Base-by-base conservation (phyloP, 352 stramenopile species). In the Phytophthora citrophthora region DNA sequence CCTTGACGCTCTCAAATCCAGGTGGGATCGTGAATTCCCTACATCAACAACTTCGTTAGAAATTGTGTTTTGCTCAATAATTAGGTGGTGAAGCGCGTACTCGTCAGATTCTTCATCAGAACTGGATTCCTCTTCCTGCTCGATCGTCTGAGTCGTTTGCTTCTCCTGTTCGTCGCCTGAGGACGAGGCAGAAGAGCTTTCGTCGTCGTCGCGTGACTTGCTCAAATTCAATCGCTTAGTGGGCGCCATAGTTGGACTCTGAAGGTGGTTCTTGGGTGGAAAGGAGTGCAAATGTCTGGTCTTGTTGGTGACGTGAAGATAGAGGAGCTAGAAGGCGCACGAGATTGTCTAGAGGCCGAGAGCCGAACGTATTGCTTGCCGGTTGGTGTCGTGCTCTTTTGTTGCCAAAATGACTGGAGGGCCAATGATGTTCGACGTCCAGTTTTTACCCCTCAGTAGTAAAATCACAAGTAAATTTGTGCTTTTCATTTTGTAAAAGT, bases 11-110 rank as follows among this genome's bases (percentile, higher is more conserved):
- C 53, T 91, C 76, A 40, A 92, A 94, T 16, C 81, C 83, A 2
- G 77, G 68, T 18, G 85, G 85, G 54, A 94, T 90, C 81, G 90
- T 81, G 65, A 92, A 94, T 55, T 94, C 85, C 36, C 85, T 93
- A 63, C 24, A 36, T 10, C 47, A 50, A 46, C 55, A 57, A 13
- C 8, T 47, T 63, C 12, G 13, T 69, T 29, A 74, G 34, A 53
- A 18, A 6, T 57, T 48, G 24, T 43, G 36, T 20, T 18, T 26
- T 38, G 4, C 2, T 48, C n/a, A 55, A 49, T 13, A 54, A 43
- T 40, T 54, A 8, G 54, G 13, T 2, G 23, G 26, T 50, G 5
- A 45, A n/a, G 16, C 15, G n/a, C 40, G 56, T 64, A 86, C 79
- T 84, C 74, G 46, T 88, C 79, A 2, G 79, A 88, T 49, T 84